Evolutionary conservation across 1,139 yeast species (phyloP).

Genomic region (Saccharomyces hybrid): DNA sequence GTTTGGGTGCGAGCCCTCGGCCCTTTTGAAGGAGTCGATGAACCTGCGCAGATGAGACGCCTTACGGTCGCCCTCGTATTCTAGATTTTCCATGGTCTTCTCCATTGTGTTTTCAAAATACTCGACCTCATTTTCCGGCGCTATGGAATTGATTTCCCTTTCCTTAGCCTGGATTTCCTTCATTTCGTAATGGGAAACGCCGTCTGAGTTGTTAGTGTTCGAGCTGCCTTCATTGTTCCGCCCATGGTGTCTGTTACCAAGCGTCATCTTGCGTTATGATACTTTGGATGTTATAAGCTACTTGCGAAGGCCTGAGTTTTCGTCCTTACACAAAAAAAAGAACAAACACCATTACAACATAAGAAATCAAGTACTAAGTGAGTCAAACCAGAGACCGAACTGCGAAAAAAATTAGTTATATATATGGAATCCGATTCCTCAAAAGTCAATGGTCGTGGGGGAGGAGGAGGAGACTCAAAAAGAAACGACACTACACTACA

Average conservation of each 20-base stretch:
- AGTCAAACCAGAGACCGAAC: not conserved
- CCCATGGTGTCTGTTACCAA: not conserved
- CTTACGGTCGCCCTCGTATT: not conserved
- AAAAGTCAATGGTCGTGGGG: not conserved
- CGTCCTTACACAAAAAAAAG: not conserved
- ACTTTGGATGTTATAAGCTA: not conserved
- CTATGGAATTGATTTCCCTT: conserved; percentile 6
- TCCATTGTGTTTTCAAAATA: conserved; percentile 14
- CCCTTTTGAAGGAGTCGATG: conserved; percentile 27
- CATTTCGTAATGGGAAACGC: conserved; percentile 11
- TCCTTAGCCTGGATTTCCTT: conserved; percentile 11
- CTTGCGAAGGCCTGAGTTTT: not conserved
- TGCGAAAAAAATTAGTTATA: not conserved
- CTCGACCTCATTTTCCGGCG: conserved; percentile 18
- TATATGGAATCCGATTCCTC: not conserved
- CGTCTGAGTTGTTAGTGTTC: not conserved
- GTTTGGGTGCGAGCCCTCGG: conserved; percentile 9
- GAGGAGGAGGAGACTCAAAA: not conserved
- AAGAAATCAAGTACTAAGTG: not conserved
- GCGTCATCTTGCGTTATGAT: not conserved
- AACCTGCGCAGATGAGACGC: conserved; percentile 14
- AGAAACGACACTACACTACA: not conserved
- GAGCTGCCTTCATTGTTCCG: not conserved
- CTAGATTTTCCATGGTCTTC: conserved; percentile 4
- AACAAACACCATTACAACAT: too few species aligned